Evolutionary conservation across 805 yeast species (phyloP), one percentile per base, ranked within the genome.

Genomic region (Candida adriatica): DNA sequence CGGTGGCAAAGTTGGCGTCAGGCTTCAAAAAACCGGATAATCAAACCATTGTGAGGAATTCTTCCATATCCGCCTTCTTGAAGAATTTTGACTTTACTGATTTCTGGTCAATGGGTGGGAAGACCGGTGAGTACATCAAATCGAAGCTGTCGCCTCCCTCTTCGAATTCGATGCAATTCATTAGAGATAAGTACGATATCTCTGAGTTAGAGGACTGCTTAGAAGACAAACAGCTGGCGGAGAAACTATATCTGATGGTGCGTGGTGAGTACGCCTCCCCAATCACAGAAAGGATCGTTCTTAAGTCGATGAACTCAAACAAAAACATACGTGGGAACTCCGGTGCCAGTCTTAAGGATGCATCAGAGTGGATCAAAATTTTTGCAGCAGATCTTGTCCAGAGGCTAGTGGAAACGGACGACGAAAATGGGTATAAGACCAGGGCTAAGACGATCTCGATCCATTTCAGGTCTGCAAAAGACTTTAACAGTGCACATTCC

Each of bases 81-180:
- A 62, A 62, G 18, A 63, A 69, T 16, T 77, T 79, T 51, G 73
- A 75, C 37, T 51, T 90, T 14, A 70, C 73, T 0, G 94, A 87
- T 44, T 73, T 90, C 35, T 80, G 95, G 71, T 86, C 95, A 0
- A 62, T 90, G 66, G 97, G 98, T 6, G 98, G 97, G 3, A 85
- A 84, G 43, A 57, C 68, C 8, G 98, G 98, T 0, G 76, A 77
- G 8, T 58, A 61, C 9, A 62, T 86, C 1, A 39, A 66, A 13
- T 52, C 56, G n/a, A 53, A 60, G 13, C 53, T 87, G n/a, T 60
- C 64, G 2, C 41, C 41, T 9, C 38, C 40, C n/a, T 3, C 83
- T 80, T 62, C 79, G 42, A 58, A 65, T 3, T 65, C 54, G 34
- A 66, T 80, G 45, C 58, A 66, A 3, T 66, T 52, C 39, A 65